A percentile compares a stretch with the other conserved stretches of the same genome.
These are phyloP conservation scores for Sarcodon aspratus DNA, from an alignment of 768 basidiomycete species.

Conservation along the genomic window DNA sequence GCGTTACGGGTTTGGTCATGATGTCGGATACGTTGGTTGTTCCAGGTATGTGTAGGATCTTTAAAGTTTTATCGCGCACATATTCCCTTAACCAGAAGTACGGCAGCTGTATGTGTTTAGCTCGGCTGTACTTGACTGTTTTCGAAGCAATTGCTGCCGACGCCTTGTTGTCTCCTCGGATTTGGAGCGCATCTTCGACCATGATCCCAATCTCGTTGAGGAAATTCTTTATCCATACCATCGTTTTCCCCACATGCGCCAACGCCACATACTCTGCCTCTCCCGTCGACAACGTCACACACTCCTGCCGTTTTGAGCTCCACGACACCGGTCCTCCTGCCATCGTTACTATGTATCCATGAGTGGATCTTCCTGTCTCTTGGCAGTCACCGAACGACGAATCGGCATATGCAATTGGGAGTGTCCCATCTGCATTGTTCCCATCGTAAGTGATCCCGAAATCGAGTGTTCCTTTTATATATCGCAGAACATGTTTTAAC, in stretches of 20 bases:
- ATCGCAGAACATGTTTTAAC: slow-evolving; percentile 14
- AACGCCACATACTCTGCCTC: slow-evolving; percentile 26
- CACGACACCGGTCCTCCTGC: slow-evolving; percentile 22
- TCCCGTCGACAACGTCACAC: slow-evolving; percentile 22
- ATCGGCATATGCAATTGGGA: slow-evolving; percentile 10
- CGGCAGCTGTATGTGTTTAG: slow-evolving; percentile 28
- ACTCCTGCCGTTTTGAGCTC: slow-evolving; percentile 23
- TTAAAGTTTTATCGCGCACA: slow-evolving; percentile 12
- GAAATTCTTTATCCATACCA: slow-evolving; percentile 5
- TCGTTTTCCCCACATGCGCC: slow-evolving; percentile 20
- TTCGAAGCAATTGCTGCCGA: slow-evolving; percentile 14
- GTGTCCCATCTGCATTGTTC: no score
- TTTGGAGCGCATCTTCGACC: slow-evolving; percentile 1
- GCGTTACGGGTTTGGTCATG: slow-evolving; percentile 21
- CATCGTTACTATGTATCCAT: slow-evolving; percentile 22
- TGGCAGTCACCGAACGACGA: slow-evolving; percentile 8
- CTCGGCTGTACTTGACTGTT: slow-evolving; percentile 17
- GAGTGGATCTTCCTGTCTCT: slow-evolving; percentile 20
- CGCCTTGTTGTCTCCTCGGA: slow-evolving; percentile 13
- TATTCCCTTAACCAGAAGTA: slow-evolving; percentile 18
- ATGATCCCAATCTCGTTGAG: slow-evolving; percentile 5
- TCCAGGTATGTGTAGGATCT: slow-evolving; percentile 14
- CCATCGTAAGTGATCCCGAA: slow-evolving; percentile 3
- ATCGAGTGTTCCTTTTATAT: slow-evolving; percentile 15
- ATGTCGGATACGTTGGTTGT: slow-evolving; percentile 20